Percentiles rank a stretch among this genome's conserved stretches.
Conservation (phyloP, 768 basidiomycete genomes). For the Scleroderma citrinum region DNA sequence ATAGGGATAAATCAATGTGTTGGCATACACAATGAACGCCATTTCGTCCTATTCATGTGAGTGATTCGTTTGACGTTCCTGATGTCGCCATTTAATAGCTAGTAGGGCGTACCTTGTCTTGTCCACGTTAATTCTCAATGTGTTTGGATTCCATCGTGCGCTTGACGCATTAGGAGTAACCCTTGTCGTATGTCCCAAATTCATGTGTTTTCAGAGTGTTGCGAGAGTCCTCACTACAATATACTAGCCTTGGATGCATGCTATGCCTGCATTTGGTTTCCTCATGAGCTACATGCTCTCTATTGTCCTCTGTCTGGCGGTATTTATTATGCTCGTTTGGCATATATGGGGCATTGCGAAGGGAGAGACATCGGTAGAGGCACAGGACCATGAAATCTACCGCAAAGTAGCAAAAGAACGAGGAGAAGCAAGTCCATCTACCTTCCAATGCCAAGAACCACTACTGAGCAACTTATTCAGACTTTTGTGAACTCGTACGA, state of each 20-base stretch:
- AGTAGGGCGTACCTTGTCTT: conserved; percentile 75
- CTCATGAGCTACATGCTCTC: conserved; percentile 73
- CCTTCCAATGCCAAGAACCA: neutral
- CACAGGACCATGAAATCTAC: conserved; percentile 82
- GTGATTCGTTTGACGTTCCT: conserved; percentile 18
- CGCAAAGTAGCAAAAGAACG: conserved; percentile 58
- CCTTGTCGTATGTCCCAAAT: conserved; percentile 31
- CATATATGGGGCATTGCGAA: conserved; percentile 64
- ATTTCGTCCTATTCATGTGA: conserved; percentile 93
- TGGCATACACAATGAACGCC: conserved; percentile 90
- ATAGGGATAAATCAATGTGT: conserved; percentile 98
- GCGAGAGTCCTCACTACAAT: neutral
- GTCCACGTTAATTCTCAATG: conserved; percentile 53
- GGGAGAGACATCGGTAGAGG: conserved; percentile 88
- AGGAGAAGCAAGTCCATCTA: conserved; percentile 49
- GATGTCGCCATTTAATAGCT: neutral
- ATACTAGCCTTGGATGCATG: conserved; percentile 46
- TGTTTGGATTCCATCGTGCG: conserved; percentile 59
- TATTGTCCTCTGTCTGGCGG: conserved; percentile 67
- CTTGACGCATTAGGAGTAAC: conserved; percentile 54
- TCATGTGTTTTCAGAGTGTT: neutral
- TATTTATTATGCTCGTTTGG: conserved; percentile 65
- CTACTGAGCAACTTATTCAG: conserved; percentile 30
- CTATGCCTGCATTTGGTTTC: conserved; percentile 63
- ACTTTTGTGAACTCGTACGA: conserved; percentile 89